phyloP scores from a whole-genome alignment of 164 flowering plant species.

The Warburgia ugandensis region DNA sequence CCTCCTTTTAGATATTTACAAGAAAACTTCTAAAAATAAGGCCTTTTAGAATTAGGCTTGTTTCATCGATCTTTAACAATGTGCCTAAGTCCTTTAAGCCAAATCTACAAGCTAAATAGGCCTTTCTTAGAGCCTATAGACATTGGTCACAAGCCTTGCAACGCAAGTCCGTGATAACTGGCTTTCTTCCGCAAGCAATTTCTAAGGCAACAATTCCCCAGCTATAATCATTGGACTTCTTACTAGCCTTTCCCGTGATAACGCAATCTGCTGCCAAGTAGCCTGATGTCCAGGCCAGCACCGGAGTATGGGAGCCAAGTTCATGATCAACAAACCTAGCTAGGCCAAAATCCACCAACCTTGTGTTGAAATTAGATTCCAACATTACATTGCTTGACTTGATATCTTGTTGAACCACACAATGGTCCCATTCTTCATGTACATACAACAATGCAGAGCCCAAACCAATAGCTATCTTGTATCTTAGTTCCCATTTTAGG shows the following conservation, averaged over 20 bases:
- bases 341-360: conserved; percentile 53
- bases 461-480: conserved; percentile 38
- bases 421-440: conserved; percentile 58
- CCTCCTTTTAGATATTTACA: no score
- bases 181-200: conserved; percentile 40
- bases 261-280: conserved; percentile 53
- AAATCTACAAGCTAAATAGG: no score
- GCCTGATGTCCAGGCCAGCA: conserved; percentile 52
- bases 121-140: no score
- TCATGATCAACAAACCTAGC: no score
- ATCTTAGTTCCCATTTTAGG: conserved; percentile 30
- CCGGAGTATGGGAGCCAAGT: no score
- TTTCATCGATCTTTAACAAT: no score
- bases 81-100: no score
- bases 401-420: conserved; percentile 47
- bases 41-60: no score
- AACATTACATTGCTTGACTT: conserved; percentile 52
- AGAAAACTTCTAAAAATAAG: no score
- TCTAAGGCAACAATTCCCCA: conserved; percentile 50
- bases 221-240: conserved; percentile 53
- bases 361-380: conserved; percentile 41
- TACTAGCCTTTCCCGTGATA: conserved; percentile 36
- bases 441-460: conserved; percentile 44
- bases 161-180: no score
- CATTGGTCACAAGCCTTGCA: no score